Conservation (phyloP, 768 basidiomycete genomes). For the Rhodocollybia butyracea region DNA sequence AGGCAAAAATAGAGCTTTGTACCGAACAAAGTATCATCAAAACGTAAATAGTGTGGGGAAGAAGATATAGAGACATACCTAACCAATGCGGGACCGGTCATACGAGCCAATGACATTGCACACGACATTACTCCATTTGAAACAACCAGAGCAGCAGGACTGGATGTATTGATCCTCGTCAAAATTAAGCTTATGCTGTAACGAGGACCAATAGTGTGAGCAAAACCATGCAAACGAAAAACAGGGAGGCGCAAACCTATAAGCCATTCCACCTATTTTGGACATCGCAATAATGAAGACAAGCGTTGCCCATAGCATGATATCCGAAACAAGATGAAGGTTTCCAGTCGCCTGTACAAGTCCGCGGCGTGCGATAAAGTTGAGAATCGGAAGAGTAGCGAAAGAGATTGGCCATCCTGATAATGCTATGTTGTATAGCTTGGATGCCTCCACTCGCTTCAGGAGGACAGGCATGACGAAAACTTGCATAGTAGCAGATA, state of each 20-base stretch:
- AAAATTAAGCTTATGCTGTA: slow-evolving; percentile 61
- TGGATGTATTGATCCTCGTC: slow-evolving; percentile 49
- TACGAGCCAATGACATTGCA: slow-evolving; percentile 55
- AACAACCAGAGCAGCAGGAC: slow-evolving; percentile 42
- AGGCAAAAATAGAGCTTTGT: slow-evolving; percentile 50
- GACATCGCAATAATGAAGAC: neutral
- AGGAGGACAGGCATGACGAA: slow-evolving; percentile 53
- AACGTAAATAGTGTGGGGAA: neutral
- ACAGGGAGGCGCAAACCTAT: neutral
- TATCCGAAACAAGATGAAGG: neutral
- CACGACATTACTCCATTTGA: slow-evolving; percentile 44
- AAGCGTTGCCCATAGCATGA: neutral
- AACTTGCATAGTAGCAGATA: slow-evolving; percentile 45
- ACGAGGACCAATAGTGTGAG: no score
- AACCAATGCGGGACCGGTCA: slow-evolving; percentile 58
- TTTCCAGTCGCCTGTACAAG: neutral
- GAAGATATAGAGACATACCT: slow-evolving; percentile 32
- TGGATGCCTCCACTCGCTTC: slow-evolving; percentile 42
- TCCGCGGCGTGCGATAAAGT: slow-evolving; percentile 6
- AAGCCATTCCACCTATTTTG: neutral
- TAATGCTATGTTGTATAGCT: slow-evolving; percentile 54
- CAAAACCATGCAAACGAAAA: neutral
- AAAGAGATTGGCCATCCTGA: slow-evolving; percentile 50
- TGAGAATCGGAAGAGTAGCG: slow-evolving; percentile 36
- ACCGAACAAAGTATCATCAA: neutral